Evolutionary conservation across 805 yeast species (phyloP).

Genomic region (Metschnikowia cerradonensis): DNA sequence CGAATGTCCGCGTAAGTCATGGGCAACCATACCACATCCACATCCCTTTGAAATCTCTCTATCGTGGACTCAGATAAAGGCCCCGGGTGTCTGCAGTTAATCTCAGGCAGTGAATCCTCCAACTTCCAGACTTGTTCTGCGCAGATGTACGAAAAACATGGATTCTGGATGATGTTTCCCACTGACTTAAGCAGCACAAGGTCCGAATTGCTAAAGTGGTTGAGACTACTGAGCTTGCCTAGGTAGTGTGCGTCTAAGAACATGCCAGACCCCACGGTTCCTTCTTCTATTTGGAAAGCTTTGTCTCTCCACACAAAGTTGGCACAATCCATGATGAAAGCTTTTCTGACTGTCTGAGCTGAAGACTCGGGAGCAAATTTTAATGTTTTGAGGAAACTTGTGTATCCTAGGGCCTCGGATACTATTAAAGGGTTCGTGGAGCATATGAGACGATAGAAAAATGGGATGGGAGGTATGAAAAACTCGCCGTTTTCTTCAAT

Average conservation of each 20-base stretch:
- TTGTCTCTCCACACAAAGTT: constrained; percentile 55
- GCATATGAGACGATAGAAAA: constrained; percentile 26
- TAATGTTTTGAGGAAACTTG: constrained; percentile 37
- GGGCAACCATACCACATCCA: constrained; percentile 35
- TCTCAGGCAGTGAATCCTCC: constrained; percentile 38
- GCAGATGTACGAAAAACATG: constrained; percentile 45
- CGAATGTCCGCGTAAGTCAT: constrained; percentile 43
- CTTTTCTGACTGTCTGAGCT: constrained; percentile 38
- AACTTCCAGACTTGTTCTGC: constrained; percentile 42
- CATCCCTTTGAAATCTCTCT: constrained; percentile 24
- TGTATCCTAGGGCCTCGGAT: constrained; percentile 44
- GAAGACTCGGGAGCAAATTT: constrained; percentile 21
- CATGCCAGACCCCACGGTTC: constrained; percentile 37
- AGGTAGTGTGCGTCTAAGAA: constrained; percentile 32
- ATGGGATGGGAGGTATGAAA: neutral
- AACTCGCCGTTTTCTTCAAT: neutral
- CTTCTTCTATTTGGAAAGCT: constrained; percentile 39
- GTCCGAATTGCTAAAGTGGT: constrained; percentile 28
- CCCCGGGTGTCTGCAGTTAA: constrained; percentile 45
- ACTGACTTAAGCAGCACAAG: constrained; percentile 24
- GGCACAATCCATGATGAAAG: constrained; percentile 52
- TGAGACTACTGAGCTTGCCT: constrained; percentile 26
- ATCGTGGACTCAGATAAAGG: constrained; percentile 48
- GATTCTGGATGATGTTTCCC: constrained; percentile 48
- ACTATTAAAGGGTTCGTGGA: constrained; percentile 42